Percentiles rank a stretch among this genome's conserved stretches.
phyloP scores from a whole-genome alignment of 306 rosid genomes.

The peach (Prunus persica) region Prunus_persica_NCBIv2 NC_034010.1:21858001-21858500 shows the following conservation, averaged over 20 bases:
- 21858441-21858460: neutral
- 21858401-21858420: neutral
- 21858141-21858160: neutral
- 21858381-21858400: neutral
- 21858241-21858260: too few species aligned
- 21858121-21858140: too few species aligned
- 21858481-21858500: neutral
- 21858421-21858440: neutral
- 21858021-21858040: neutral
- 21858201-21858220: too few species aligned
- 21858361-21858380: constrained; percentile 1
- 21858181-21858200: too few species aligned
- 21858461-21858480: neutral
- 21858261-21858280: too few species aligned
- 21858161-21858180: neutral
- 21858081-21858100: too few species aligned
- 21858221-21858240: too few species aligned
- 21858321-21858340: neutral
- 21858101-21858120: too few species aligned
- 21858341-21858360: neutral
- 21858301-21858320: neutral
- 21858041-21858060: neutral
- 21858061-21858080: neutral
- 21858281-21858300: too few species aligned
- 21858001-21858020: neutral